A percentile compares a stretch with the other conserved stretches of the same genome.
These are phyloP conservation scores for Phellinidium pouzarii DNA, from an alignment of 1,284 basidiomycete genomes.

Conservation along the genomic window DNA sequence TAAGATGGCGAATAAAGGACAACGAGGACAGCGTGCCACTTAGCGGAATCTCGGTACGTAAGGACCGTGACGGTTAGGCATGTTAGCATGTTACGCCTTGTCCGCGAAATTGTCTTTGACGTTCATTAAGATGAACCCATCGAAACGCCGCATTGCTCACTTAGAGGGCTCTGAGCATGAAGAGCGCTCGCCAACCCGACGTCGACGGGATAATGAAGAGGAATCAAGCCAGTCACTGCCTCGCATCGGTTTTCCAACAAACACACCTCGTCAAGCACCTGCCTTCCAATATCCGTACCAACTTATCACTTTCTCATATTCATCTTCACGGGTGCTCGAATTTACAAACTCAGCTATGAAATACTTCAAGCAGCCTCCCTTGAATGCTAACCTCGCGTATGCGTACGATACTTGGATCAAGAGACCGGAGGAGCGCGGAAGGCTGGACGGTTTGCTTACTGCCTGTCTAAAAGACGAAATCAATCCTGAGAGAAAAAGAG, in stretches of 20 bases:
- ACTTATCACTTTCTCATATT: constrained; percentile 45
- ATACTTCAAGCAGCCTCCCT: constrained; percentile 61
- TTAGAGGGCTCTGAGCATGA: background rate
- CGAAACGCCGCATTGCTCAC: constrained; percentile 10
- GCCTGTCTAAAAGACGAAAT: constrained; percentile 41
- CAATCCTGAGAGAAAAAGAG: constrained; percentile 30
- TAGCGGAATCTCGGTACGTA: background rate
- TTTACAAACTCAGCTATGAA: constrained; percentile 63
- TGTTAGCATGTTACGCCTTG: background rate
- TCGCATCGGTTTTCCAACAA: constrained; percentile 10
- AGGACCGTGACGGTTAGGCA: background rate
- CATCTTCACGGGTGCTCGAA: constrained; percentile 39
- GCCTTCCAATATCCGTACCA: constrained; percentile 39
- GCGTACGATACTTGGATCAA: constrained; percentile 66
- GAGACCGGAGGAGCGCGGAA: constrained; percentile 54
- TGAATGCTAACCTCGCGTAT: constrained; percentile 52
- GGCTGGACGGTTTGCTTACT: constrained; percentile 58
- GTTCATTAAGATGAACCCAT: background rate
- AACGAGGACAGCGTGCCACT: background rate
- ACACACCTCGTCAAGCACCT: constrained; percentile 18
- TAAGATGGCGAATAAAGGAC: background rate
- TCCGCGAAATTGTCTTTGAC: background rate
- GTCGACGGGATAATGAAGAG: constrained; percentile 6
- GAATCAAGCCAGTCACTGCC: background rate
- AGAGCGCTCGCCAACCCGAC: background rate